phyloP scores from a whole-genome alignment of 441 rosid genomes.

The Gossypium lobatum region DNA sequence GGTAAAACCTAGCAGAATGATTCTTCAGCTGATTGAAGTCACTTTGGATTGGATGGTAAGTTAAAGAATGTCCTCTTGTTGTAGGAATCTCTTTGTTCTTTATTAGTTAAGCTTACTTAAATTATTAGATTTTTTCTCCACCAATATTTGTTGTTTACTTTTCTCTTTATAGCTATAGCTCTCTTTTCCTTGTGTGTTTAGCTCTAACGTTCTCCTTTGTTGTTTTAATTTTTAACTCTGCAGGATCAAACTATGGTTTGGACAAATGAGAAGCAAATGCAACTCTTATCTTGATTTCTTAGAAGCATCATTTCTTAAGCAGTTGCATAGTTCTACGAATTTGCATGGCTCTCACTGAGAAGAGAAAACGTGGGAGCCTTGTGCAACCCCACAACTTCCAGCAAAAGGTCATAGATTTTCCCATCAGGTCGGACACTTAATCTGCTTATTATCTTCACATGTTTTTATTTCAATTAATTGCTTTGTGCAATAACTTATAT shows the following conservation, averaged over 20 bases:
- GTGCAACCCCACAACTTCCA: constrained; percentile 20
- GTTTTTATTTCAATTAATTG: not conserved
- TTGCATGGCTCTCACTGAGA: constrained; percentile 15
- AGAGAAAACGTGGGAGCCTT: constrained; percentile 17
- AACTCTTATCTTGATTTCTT: constrained; percentile 44
- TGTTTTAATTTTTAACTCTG: not conserved
- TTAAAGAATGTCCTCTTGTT: not conserved
- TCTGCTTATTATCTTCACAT: not conserved
- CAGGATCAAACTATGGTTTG: constrained; percentile 45
- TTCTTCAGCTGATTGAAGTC: not conserved
- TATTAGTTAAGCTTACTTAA: not conserved
- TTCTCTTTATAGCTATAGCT: not conserved
- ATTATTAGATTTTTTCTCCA: not conserved
- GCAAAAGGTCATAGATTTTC: constrained; percentile 21
- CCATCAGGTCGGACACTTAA: constrained; percentile 39
- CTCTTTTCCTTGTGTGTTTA: constrained; percentile 6
- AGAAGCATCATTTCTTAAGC: constrained; percentile 66
- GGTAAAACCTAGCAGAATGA: constrained; percentile 10
- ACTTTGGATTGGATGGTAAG: not conserved
- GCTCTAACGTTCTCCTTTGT: not conserved
- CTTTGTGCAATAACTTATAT: not conserved
- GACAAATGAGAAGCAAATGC: constrained; percentile 73
- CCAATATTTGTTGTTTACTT: not conserved
- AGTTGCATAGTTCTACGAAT: constrained; percentile 40
- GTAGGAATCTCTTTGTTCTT: not conserved